Evolutionary conservation across 768 basidiomycete species (phyloP), one percentile per base, ranked within the genome.

Genomic region (Crassisporium funariophilum): DNA sequence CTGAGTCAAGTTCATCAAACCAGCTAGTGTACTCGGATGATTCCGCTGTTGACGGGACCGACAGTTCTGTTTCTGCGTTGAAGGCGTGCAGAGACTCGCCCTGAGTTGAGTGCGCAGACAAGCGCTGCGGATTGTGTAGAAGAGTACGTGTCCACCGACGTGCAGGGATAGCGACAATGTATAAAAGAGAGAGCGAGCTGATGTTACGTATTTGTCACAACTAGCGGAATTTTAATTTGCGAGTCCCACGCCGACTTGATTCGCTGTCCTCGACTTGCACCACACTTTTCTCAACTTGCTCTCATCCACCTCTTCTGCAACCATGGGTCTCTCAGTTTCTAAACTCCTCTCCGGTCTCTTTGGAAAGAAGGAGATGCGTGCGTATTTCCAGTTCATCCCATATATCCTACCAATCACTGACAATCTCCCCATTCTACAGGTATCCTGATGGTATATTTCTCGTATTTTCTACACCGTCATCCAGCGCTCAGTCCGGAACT

Each of bases 321-420:
- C 59, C 67, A 91, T 91, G 89, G 89, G 89, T 82, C 72, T 91
- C 51, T 79, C 81, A 11, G 71, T 91, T 52, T 91, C 88, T 57
- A 74, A 74, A 57, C 69, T 94, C 37, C 82, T 98, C 62, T 77
- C 82, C 40, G 81, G 82, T 68, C 81, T 99, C 65, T 94, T 98
- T 62, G 95, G 94, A 73, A 98, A 97, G 81, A 95, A 88, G 83
- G 95, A 99, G 76, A 98, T 99, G 95, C 93, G 95, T 97, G 71
- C 68, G 95, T 77, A 24, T 16, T 4, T 21, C 74, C 44, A 55
- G 50, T 55, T 52, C 54, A n/a, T 60, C 51, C 50, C 56, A 58
- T 59, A 13, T 46, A 31, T 31, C 20, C 46, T 57, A 41, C 57
- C 55, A 64, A 55, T 68, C 64, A 55, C 60, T 60, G 25, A 63